These are phyloP conservation scores for Scenedesmus sp. DNA, from an alignment of 163 green algal species.

Conservation along the genomic window DNA sequence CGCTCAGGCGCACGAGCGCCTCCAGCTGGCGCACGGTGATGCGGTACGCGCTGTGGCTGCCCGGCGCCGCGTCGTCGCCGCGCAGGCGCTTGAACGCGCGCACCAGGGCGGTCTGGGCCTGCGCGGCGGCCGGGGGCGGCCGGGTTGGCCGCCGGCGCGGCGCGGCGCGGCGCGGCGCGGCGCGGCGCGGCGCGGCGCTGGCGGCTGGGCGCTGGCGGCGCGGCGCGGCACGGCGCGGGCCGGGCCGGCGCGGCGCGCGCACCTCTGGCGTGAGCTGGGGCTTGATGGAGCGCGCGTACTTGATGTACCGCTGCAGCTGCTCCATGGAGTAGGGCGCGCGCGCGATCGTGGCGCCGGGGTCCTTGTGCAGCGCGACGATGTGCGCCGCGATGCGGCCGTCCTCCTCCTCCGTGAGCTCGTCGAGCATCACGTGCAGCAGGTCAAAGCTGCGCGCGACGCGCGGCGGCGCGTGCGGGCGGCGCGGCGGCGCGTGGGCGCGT, in stretches of 20 bases:
- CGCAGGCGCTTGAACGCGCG: slow-evolving; percentile 81
- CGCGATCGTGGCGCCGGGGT: slow-evolving; percentile 63
- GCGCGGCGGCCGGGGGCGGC: not conserved
- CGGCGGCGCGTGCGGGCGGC: no score
- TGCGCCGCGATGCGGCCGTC: slow-evolving; percentile 91
- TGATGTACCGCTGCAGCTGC: slow-evolving; percentile 95
- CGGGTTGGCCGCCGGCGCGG: no score
- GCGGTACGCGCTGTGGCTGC: slow-evolving; percentile 84
- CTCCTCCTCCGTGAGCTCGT: slow-evolving; percentile 90
- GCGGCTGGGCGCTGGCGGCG: no score
- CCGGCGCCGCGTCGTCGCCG: slow-evolving; percentile 72
- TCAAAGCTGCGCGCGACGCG: slow-evolving; percentile 98
- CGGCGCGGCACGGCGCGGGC: no score
- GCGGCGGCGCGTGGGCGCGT: no score
- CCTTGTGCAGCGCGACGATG: slow-evolving; percentile 90
- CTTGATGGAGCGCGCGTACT: slow-evolving; percentile 89
- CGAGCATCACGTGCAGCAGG: slow-evolving; percentile 98
- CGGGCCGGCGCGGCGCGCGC: no score
- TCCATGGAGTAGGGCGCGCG: slow-evolving; percentile 85
- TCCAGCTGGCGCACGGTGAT: slow-evolving; percentile 99
- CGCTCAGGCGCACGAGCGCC: slow-evolving; percentile 93
- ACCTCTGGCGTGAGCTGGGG: slow-evolving; percentile 74
- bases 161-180: no score
- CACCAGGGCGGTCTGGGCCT: slow-evolving; percentile 66
- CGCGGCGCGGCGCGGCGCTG: no score